Conservation (phyloP, 495 filamentous ascomycete genomes). For the Staphylotrichum tortipilum region DNA sequence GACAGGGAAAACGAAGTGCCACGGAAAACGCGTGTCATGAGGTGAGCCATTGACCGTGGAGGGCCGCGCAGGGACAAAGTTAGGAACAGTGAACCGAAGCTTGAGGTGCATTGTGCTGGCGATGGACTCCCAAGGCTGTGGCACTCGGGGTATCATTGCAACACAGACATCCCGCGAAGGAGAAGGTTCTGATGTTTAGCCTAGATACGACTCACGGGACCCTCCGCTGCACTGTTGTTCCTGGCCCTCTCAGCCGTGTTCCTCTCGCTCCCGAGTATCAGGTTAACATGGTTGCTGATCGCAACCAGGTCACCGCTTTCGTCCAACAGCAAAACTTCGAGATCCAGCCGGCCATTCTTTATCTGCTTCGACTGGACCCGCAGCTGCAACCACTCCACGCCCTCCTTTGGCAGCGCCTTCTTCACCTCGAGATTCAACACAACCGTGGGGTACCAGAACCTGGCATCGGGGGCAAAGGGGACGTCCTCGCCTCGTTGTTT, state of each 20-base stretch:
- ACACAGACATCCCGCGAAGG: too few relatives aligned
- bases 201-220: slow-evolving; percentile 1
- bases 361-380: slow-evolving; percentile 51
- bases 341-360: slow-evolving; percentile 54
- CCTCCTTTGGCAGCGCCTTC: slow-evolving; percentile 47
- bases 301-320: slow-evolving; percentile 50
- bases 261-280: slow-evolving; percentile 41
- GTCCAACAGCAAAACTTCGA: slow-evolving; percentile 56
- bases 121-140: too few relatives aligned
- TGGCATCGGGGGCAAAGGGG: slow-evolving; percentile 3
- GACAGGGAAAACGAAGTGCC: too few relatives aligned
- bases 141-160: too few relatives aligned
- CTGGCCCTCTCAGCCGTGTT: slow-evolving; percentile 20
- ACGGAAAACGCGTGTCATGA: too few relatives aligned
- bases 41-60: too few relatives aligned
- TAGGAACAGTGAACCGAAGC: too few relatives aligned
- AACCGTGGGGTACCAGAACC: slow-evolving; percentile 72
- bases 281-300: slow-evolving; percentile 52
- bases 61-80: too few relatives aligned
- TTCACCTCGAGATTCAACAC: slow-evolving; percentile 62
- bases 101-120: too few relatives aligned
- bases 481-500: not conserved
- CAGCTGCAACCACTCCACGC: slow-evolving; percentile 58
- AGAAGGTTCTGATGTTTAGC: not conserved
- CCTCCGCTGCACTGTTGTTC: not conserved